A percentile compares a stretch with the other conserved stretches of the same genome.
Conservation (phyloP, 805 yeast genomes). For the Yarrowia deformans region DNA sequence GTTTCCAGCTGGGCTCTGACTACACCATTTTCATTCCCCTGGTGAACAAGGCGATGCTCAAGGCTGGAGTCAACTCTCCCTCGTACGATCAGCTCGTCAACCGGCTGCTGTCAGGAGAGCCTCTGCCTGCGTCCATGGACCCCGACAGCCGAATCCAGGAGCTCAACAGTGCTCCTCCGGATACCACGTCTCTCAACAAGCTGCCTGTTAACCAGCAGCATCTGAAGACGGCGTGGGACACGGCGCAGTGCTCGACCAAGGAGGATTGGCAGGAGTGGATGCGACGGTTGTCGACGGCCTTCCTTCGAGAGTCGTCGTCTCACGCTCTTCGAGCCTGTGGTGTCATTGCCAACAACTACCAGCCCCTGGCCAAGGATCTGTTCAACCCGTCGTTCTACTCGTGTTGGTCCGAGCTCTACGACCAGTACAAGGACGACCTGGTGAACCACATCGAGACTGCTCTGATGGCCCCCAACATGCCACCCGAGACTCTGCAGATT, state of each 20-base stretch:
- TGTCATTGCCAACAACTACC: slow-evolving; percentile 82
- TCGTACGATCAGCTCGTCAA: slow-evolving; percentile 82
- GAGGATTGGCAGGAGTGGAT: slow-evolving; percentile 99
- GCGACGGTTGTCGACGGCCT: slow-evolving; percentile 80
- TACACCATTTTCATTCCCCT: slow-evolving; percentile 87
- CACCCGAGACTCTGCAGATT: slow-evolving; percentile 94
- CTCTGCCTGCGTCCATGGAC: slow-evolving; percentile 77
- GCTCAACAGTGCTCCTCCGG: slow-evolving; percentile 64
- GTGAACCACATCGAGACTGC: slow-evolving; percentile 87
- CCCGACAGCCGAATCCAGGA: slow-evolving; percentile 60
- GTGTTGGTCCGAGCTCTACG: slow-evolving; percentile 92
- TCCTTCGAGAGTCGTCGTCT: slow-evolving; percentile 90
- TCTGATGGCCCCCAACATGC: slow-evolving; percentile 85
- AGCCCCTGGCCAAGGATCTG: slow-evolving; percentile 86
- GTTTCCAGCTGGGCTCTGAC: slow-evolving; percentile 82
- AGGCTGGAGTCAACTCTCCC: slow-evolving; percentile 70
- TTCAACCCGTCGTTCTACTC: slow-evolving; percentile 95
- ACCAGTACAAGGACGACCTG: slow-evolving; percentile 87
- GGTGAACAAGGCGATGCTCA: slow-evolving; percentile 66
- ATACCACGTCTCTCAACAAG: slow-evolving; percentile 64
- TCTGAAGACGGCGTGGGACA: slow-evolving; percentile 88
- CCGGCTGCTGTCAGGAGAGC: slow-evolving; percentile 81
- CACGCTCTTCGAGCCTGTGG: slow-evolving; percentile 94
- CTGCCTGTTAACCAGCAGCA: slow-evolving; percentile 71
- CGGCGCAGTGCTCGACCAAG: slow-evolving; percentile 82